Conservation (phyloP, 805 yeast genomes). For the Candida silvicultrix region DNA sequence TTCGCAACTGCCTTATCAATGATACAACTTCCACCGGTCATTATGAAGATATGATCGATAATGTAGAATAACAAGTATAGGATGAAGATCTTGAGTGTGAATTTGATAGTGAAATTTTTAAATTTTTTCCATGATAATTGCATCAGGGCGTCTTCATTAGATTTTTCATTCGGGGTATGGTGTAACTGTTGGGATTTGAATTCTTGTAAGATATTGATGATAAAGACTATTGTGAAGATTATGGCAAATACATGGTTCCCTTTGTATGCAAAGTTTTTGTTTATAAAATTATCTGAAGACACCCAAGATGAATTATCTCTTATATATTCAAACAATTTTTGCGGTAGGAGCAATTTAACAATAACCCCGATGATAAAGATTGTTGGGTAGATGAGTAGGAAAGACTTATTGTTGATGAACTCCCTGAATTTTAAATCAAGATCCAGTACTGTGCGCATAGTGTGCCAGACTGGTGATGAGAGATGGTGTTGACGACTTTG, state of each 20-base stretch:
- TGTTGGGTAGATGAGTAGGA: constrained; percentile 2
- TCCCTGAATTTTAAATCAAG: neutral
- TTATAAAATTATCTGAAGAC: constrained; percentile 22
- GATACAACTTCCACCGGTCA: constrained; percentile 29
- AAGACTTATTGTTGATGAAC: neutral
- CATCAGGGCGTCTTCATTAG: neutral
- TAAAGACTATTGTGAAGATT: constrained; percentile 16
- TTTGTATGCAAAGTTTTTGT: constrained; percentile 28
- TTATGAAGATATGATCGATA: constrained; percentile 26
- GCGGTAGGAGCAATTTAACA: neutral
- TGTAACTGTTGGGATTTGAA: neutral
- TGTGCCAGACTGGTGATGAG: neutral
- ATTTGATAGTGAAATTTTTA: constrained; percentile 20
- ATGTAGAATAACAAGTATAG: constrained; percentile 21
- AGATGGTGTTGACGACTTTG: neutral
- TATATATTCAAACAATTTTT: neutral
- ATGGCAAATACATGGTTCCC: constrained; percentile 25
- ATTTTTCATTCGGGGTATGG: neutral
- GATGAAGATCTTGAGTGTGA: constrained; percentile 18
- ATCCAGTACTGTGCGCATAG: neutral
- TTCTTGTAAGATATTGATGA: constrained; percentile 1
- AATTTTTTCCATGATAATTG: constrained; percentile 3
- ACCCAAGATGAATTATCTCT: constrained; percentile 3
- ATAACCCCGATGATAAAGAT: constrained; percentile 3
- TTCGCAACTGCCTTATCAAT: constrained; percentile 8